Conservation (phyloP, 2,329 filamentous ascomycete species). For the Colletotrichum viniferum region DNA sequence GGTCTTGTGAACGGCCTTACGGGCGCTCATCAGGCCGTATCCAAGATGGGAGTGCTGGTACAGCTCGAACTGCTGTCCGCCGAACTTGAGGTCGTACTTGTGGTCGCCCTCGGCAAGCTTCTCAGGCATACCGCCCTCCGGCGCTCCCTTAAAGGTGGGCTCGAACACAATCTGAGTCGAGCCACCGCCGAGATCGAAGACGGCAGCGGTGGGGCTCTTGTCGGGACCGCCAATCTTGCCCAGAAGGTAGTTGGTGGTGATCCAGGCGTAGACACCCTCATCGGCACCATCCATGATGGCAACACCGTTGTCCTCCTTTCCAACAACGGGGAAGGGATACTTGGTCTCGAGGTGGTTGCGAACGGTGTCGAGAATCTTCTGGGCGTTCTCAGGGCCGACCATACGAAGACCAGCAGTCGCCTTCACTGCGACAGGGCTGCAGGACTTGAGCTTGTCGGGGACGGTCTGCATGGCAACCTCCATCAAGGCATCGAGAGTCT, state of each 20-base stretch:
- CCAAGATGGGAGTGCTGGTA: slow-evolving; percentile 99
- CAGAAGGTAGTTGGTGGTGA: slow-evolving; percentile 97
- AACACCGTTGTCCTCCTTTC: slow-evolving; percentile 83
- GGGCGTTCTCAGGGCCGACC: slow-evolving; percentile 79
- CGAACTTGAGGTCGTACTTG: slow-evolving; percentile 91
- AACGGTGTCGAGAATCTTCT: slow-evolving; percentile 86
- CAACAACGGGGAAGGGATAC: slow-evolving; percentile 95
- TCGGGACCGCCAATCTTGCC: slow-evolving; percentile 96
- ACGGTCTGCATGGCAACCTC: slow-evolving; percentile 83
- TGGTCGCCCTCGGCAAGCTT: slow-evolving; percentile 89
- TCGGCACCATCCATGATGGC: slow-evolving; percentile 97
- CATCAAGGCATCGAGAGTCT: slow-evolving; percentile 87
- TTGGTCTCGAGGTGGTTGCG: slow-evolving; percentile 81
- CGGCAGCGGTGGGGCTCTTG: slow-evolving; percentile 86
- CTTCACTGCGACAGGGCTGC: slow-evolving; percentile 95
- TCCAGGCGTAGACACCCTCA: slow-evolving; percentile 98
- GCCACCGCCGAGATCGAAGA: slow-evolving; percentile 95
- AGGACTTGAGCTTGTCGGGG: slow-evolving; percentile 87
- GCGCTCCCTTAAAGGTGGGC: slow-evolving; percentile 81
- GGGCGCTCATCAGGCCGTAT: slow-evolving; percentile 94
- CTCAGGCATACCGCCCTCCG: slow-evolving; percentile 81
- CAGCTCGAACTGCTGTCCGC: slow-evolving; percentile 86
- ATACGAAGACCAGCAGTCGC: slow-evolving; percentile 93
- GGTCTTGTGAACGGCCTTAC: slow-evolving; percentile 80
- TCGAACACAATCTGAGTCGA: slow-evolving; percentile 99